Evolutionary conservation across 257 asterid species (phyloP).

Genomic region (Salvia splendens): DNA sequence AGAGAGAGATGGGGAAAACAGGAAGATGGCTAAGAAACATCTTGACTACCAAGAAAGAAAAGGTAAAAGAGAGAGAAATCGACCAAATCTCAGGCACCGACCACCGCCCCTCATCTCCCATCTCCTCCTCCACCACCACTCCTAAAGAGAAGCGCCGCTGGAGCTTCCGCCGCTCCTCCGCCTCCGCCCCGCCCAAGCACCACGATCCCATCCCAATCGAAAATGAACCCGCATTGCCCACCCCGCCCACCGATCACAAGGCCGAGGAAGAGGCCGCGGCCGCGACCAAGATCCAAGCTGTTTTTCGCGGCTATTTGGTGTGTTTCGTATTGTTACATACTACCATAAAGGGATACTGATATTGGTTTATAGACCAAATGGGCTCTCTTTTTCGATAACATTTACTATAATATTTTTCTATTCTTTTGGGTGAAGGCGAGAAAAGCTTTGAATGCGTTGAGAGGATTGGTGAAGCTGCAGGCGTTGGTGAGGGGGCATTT

Average conservation of each 20-base stretch:
- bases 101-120: constrained; percentile 51
- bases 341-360: too few relatives aligned
- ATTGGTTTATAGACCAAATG: too few relatives aligned
- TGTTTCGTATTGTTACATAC: not conserved
- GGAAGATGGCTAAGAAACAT: constrained; percentile 78
- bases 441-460: constrained; percentile 92
- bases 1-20: constrained; percentile 75
- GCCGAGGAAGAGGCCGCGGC: constrained; percentile 49
- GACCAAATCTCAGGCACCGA: constrained; percentile 26
- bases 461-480: constrained; percentile 88
- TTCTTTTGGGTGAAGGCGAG: constrained; percentile 56
- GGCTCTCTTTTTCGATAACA: too few relatives aligned
- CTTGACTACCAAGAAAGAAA: constrained; percentile 69
- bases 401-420: not conserved
- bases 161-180: constrained; percentile 95
- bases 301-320: constrained; percentile 81
- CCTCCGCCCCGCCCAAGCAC: constrained; percentile 51
- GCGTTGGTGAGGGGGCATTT: constrained; percentile 92
- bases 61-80: constrained; percentile 13
- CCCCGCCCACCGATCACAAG: constrained; percentile 17
- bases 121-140: constrained; percentile 54
- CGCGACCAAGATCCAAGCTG: constrained; percentile 56
- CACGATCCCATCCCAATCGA: constrained; percentile 38
- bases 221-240: constrained; percentile 33
- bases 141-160: constrained; percentile 84